These are phyloP conservation scores for Citeromyces matritensis DNA, from an alignment of 805 yeast genomes.

Conservation along the genomic window DNA sequence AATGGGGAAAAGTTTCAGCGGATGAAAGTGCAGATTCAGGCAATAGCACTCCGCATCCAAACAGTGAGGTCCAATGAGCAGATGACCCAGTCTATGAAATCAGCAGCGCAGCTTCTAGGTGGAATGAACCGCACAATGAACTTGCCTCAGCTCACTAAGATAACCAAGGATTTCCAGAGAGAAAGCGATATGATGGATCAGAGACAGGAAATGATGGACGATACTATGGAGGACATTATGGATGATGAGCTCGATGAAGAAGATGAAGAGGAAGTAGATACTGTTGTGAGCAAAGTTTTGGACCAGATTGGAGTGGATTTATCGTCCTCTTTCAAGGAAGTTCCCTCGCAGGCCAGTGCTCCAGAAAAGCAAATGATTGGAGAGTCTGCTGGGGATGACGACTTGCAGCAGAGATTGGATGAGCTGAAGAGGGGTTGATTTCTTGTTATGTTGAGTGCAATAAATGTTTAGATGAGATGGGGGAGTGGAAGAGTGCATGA, in stretches of 20 bases:
- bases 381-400: conserved; percentile 51
- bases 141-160: conserved; percentile 73
- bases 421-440: conserved; percentile 46
- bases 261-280: conserved; percentile 76
- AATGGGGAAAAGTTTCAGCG: conserved; percentile 77
- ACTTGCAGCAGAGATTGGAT: conserved; percentile 76
- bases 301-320: conserved; percentile 94
- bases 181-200: conserved; percentile 97
- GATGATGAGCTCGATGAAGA: conserved; percentile 78
- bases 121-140: conserved; percentile 89
- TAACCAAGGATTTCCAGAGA: conserved; percentile 89
- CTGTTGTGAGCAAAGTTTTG: conserved; percentile 77
- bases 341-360: conserved; percentile 26
- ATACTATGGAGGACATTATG: conserved; percentile 94
- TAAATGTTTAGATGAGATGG: no score
- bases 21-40: conserved; percentile 94
- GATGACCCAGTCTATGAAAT: conserved; percentile 90
- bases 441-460: background rate
- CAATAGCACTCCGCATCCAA: conserved; percentile 82
- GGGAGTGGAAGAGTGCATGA: background rate
- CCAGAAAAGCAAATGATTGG: conserved; percentile 12
- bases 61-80: conserved; percentile 88
- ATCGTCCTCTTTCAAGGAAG: conserved; percentile 28
- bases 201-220: conserved; percentile 97
- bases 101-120: conserved; percentile 73